Percentiles rank a stretch among this genome's conserved stretches.
These are phyloP conservation scores for Starmerella asiatica DNA, from an alignment of 805 yeast genomes.

Conservation along the genomic window DNA sequence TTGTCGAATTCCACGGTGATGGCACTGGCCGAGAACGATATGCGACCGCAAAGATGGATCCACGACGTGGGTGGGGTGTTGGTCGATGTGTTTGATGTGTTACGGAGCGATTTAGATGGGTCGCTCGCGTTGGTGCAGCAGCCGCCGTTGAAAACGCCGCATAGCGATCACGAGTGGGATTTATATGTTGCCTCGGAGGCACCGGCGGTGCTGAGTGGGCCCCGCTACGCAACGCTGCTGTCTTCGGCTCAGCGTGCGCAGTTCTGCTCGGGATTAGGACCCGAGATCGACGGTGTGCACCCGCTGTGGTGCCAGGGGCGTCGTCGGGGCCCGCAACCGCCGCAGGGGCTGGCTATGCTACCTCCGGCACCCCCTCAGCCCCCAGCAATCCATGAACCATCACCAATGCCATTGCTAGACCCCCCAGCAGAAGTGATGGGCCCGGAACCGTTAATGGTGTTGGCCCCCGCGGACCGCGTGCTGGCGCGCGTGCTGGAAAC, in stretches of 20 bases:
- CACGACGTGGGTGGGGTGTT: constrained; percentile 57
- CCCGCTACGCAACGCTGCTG: constrained; percentile 66
- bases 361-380: constrained; percentile 2
- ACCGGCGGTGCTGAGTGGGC: constrained; percentile 27
- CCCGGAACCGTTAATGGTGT: neutral
- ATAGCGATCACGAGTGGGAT: constrained; percentile 24
- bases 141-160: constrained; percentile 22
- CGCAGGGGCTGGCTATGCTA: neutral
- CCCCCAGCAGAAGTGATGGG: constrained; percentile 8
- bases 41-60: constrained; percentile 64
- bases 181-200: constrained; percentile 53
- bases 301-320: constrained; percentile 19
- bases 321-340: neutral
- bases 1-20: constrained; percentile 66
- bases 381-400: too few species aligned
- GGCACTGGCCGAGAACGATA: constrained; percentile 47
- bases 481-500: neutral
- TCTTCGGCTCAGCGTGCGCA: constrained; percentile 39
- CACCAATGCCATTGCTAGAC: constrained; percentile 7
- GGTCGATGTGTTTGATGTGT: constrained; percentile 66
- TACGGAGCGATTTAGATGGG: constrained; percentile 8
- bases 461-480: neutral
- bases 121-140: constrained; percentile 28
- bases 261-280: constrained; percentile 15
- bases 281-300: constrained; percentile 21